These are phyloP conservation scores for Talaromyces verruculosus DNA, from an alignment of 2,329 filamentous ascomycete species.

Conservation along the genomic window DNA sequence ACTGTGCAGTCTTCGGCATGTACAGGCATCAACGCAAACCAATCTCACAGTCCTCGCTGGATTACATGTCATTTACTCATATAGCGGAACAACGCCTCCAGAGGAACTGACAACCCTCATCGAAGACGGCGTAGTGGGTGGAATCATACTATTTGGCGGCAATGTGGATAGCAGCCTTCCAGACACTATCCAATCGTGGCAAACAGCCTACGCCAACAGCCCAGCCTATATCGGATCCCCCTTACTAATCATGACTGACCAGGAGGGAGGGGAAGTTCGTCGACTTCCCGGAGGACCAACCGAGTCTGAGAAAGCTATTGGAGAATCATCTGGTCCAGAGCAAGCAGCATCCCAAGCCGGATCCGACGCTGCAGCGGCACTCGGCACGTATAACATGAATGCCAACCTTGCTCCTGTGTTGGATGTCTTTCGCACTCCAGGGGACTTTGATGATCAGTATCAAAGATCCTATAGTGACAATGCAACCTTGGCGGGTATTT, in stretches of 20 bases:
- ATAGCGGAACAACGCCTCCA: conserved; percentile 30
- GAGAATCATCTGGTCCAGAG: conserved; percentile 24
- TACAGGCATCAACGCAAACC: not conserved
- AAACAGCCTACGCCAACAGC: conserved; percentile 28
- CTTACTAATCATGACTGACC: conserved; percentile 35
- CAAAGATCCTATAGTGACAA: conserved; percentile 32
- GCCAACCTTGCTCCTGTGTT: conserved; percentile 32
- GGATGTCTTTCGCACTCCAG: conserved; percentile 31
- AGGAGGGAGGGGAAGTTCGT: conserved; percentile 34
- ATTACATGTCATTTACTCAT: conserved; percentile 37
- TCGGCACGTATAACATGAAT: conserved; percentile 27
- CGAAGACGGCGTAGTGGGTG: conserved; percentile 32
- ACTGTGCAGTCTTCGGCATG: not conserved
- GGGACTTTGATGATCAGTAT: conserved; percentile 30
- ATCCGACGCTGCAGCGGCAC: conserved; percentile 25
- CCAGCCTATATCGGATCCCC: conserved; percentile 27
- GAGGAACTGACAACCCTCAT: conserved; percentile 29
- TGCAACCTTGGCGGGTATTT: conserved; percentile 26
- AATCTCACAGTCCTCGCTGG: conserved; percentile 26
- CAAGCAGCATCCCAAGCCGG: conserved; percentile 27
- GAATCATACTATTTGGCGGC: conserved; percentile 33
- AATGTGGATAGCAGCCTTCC: conserved; percentile 32
- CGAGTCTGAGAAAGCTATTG: conserved; percentile 29
- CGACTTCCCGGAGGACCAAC: conserved; percentile 31
- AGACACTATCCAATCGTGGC: conserved; percentile 26